phyloP scores from a whole-genome alignment of 495 filamentous ascomycete genomes.

The Penicillium maclennaniae region DNA sequence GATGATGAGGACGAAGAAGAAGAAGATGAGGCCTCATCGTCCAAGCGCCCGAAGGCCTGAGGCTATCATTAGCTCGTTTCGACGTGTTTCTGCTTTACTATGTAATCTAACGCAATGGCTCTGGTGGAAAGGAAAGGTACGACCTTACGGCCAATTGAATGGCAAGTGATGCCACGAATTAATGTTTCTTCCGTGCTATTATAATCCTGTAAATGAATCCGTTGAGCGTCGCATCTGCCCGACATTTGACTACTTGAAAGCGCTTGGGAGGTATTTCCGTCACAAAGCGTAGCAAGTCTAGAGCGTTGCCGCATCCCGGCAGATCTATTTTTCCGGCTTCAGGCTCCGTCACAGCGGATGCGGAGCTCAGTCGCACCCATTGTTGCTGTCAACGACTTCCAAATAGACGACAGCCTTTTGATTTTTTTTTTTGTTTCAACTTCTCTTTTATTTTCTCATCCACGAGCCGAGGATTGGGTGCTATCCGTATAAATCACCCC shows the following conservation, averaged over 20 bases:
- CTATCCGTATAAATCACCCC: constrained; percentile 4
- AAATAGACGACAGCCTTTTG: not conserved
- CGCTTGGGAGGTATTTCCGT: not conserved
- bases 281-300: not conserved
- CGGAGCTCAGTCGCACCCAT: constrained; percentile 25
- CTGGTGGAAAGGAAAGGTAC: not conserved
- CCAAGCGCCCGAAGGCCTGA: constrained; percentile 41
- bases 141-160: not conserved
- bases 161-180: not conserved
- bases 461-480: not conserved
- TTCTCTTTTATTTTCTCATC: not conserved
- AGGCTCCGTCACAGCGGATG: constrained; percentile 29
- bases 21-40: constrained; percentile 25
- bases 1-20: constrained; percentile 50
- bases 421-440: not conserved
- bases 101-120: constrained; percentile 19
- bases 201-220: not conserved
- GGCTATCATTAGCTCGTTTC: not conserved
- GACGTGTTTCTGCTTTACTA: constrained; percentile 5
- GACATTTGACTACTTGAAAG: not conserved
- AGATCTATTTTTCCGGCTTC: constrained; percentile 31
- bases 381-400: constrained; percentile 18
- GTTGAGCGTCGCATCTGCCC: not conserved
- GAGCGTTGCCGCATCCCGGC: constrained; percentile 15
- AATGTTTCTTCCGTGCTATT: not conserved